Conservation (phyloP, 2,329 filamentous ascomycete species). For the Trichoderma lentiforme region DNA sequence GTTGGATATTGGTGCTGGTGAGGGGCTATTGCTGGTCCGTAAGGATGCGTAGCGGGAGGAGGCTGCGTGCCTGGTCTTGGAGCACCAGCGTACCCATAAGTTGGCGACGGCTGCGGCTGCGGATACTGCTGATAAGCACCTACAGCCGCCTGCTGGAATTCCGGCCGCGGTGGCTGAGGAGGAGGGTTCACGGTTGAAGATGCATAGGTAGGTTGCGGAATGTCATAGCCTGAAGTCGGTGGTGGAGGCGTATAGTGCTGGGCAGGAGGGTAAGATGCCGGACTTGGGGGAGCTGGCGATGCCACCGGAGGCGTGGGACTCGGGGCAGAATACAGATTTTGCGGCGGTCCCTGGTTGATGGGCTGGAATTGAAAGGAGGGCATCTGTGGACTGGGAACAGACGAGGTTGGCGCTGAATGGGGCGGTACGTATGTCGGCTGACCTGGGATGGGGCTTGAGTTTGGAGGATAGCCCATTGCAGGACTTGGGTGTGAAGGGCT, state of each 20-base stretch:
- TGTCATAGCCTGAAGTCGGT: conserved; percentile 5
- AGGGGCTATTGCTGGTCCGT: background rate
- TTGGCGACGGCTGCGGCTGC: conserved; percentile 15
- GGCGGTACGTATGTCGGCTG: conserved; percentile 15
- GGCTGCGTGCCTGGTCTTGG: conserved; percentile 16
- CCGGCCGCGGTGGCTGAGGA: conserved; percentile 19
- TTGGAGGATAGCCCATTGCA: background rate
- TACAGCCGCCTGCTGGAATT: conserved; percentile 6
- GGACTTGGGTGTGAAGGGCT: background rate
- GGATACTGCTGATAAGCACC: background rate
- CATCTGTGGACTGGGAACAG: background rate
- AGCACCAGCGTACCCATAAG: conserved; percentile 1
- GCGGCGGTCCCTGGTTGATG: background rate
- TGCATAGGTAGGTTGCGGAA: conserved; percentile 19
- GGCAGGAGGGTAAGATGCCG: background rate
- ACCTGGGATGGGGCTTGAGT: background rate
- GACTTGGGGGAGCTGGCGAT: background rate
- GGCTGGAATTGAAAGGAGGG: background rate
- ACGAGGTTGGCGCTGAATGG: background rate
- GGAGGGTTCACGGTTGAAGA: background rate
- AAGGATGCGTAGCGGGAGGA: conserved; percentile 4
- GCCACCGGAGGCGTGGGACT: background rate
- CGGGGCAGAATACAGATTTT: background rate
- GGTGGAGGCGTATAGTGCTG: conserved; percentile 11
- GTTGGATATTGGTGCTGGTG: conserved; percentile 16